Conservation (phyloP, 2,329 filamentous ascomycete genomes). For the Cryoendolithus antarcticus region DNA sequence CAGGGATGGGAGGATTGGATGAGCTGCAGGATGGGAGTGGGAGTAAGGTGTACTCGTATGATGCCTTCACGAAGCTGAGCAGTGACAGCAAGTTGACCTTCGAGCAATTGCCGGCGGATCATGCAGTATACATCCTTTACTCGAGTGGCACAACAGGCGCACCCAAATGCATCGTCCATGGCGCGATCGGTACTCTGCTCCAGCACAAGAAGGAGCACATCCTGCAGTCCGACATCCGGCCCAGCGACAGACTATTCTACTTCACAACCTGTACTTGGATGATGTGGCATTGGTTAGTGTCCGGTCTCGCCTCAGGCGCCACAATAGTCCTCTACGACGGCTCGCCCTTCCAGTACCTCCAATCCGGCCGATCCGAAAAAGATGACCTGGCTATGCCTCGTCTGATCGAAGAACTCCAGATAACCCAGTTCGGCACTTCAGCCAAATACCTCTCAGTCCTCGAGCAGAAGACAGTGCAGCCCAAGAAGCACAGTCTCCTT, state of each 20-base stretch:
- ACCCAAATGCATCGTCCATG: slow-evolving; percentile 92
- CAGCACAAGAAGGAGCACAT: slow-evolving; percentile 97
- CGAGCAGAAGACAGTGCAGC: slow-evolving; percentile 62
- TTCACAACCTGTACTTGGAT: slow-evolving; percentile 96
- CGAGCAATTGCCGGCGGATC: slow-evolving; percentile 66
- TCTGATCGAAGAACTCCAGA: slow-evolving; percentile 65
- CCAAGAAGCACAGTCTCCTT: slow-evolving; percentile 45
- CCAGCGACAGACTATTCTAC: slow-evolving; percentile 69
- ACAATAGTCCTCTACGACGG: slow-evolving; percentile 85
- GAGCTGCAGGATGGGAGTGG: slow-evolving; percentile 1
- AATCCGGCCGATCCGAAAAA: slow-evolving; percentile 41
- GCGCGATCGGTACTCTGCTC: slow-evolving; percentile 74
- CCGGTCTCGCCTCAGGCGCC: slow-evolving; percentile 68
- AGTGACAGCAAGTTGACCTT: slow-evolving; percentile 36
- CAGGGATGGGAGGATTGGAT: slow-evolving; percentile 9
- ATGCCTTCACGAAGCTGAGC: slow-evolving; percentile 1
- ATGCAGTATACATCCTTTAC: slow-evolving; percentile 89
- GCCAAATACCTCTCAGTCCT: slow-evolving; percentile 87
- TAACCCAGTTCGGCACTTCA: slow-evolving; percentile 90
- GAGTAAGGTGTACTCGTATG: slow-evolving; percentile 6
- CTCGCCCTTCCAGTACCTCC: slow-evolving; percentile 58
- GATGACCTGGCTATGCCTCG: slow-evolving; percentile 71
- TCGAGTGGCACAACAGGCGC: slow-evolving; percentile 77
- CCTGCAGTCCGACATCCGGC: slow-evolving; percentile 69
- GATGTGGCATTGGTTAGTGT: slow-evolving; percentile 99